Evolutionary conservation across 768 basidiomycete species (phyloP).

Genomic region (Tricholoma terreum): DNA sequence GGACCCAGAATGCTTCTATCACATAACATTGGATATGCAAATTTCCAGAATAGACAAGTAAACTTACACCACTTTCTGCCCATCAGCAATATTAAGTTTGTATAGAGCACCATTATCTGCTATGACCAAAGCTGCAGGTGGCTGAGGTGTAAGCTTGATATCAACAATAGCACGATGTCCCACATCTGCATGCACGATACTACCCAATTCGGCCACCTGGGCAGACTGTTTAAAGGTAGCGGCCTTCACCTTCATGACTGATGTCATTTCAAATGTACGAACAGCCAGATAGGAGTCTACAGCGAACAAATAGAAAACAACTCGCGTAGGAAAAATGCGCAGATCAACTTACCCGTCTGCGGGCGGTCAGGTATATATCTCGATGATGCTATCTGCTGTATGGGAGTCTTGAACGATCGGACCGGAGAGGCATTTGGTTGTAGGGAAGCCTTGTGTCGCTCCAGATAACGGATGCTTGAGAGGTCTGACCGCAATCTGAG

Average conservation of each 20-base stretch:
- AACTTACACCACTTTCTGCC: conserved; percentile 40
- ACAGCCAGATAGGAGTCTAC: conserved; percentile 36
- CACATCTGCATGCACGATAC: conserved; percentile 38
- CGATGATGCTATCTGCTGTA: conserved; percentile 56
- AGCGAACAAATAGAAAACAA: background rate
- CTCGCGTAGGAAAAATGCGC: background rate
- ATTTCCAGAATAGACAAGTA: background rate
- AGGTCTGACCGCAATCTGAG: conserved; percentile 8
- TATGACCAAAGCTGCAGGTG: conserved; percentile 39
- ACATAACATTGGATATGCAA: background rate
- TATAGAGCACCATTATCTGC: conserved; percentile 55
- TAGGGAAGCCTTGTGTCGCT: conserved; percentile 25
- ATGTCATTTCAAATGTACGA: conserved; percentile 46
- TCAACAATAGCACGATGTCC: conserved; percentile 45
- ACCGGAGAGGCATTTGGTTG: conserved; percentile 40
- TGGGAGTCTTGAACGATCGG: conserved; percentile 60
- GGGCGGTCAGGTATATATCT: conserved; percentile 1
- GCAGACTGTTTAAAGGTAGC: conserved; percentile 9
- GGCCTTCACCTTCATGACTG: conserved; percentile 33
- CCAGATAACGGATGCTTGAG: conserved; percentile 27
- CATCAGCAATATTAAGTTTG: conserved; percentile 35
- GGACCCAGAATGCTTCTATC: conserved; percentile 9
- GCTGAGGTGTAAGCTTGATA: conserved; percentile 35
- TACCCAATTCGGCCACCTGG: conserved; percentile 30
- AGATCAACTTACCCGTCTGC: conserved; percentile 5